Evolutionary conservation across 768 basidiomycete genomes (phyloP).

Genomic region (Pleurotus eryngii): DNA sequence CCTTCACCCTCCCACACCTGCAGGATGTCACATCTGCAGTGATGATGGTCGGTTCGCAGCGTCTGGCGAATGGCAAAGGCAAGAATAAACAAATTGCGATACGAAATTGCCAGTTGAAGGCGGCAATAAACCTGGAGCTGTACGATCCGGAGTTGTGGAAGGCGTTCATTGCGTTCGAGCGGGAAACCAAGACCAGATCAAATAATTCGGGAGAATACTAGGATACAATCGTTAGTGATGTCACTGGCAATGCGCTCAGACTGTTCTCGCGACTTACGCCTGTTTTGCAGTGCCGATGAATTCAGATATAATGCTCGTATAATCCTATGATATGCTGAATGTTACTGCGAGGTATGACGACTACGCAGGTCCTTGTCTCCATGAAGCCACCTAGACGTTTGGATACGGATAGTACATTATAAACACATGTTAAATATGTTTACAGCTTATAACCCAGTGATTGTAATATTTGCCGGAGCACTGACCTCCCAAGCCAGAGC

Average conservation of each 20-base stretch:
- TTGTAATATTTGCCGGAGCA: conserved; percentile 19
- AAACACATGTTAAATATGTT: too few relatives aligned
- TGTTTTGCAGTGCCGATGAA: too few relatives aligned
- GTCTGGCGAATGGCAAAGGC: neutral
- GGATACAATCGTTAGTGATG: too few relatives aligned
- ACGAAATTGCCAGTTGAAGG: neutral
- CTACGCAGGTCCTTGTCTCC: too few relatives aligned
- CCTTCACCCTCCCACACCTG: neutral
- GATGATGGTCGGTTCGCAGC: neutral
- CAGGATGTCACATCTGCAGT: neutral
- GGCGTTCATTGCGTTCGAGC: neutral
- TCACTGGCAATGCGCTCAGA: too few relatives aligned
- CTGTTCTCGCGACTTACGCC: too few relatives aligned
- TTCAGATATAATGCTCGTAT: too few relatives aligned
- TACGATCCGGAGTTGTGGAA: neutral
- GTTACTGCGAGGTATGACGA: too few relatives aligned
- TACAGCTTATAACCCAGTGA: conserved; percentile 17
- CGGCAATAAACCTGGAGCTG: neutral
- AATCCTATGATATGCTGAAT: too few relatives aligned
- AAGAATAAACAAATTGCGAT: neutral
- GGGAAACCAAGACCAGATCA: neutral
- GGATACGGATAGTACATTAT: too few relatives aligned
- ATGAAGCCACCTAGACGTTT: too few relatives aligned
- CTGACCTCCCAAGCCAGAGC: conserved; percentile 32
- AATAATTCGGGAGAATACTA: too few relatives aligned